Evolutionary conservation across 2,329 filamentous ascomycete species (phyloP), one percentile per base, ranked within the genome.

Genomic region (Rutstroemia sp.): DNA sequence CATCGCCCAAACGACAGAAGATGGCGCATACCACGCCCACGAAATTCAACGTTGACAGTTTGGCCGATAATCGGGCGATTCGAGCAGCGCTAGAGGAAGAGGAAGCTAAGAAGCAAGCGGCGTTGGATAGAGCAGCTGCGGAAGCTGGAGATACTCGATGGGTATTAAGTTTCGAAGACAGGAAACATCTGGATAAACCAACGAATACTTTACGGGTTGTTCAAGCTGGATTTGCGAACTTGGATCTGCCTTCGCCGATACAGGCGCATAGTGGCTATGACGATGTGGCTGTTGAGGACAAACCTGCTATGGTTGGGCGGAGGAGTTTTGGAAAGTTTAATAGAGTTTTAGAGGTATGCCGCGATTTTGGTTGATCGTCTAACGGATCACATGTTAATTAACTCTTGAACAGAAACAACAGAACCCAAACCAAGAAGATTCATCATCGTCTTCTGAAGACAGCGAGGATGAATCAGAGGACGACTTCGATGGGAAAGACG

Each of bases 91-190:
- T 87, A 14, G 81, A 82, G 5, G 80, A 82, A 36, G 84, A 88
- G 65, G 87, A 90, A 69, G 77, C 78, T 51, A 86, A 83, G 64
- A 79, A 82, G 8, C 78, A 82, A 66, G 76, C 78, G 58, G 76
- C 82, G 40, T 67, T 89, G 12, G 80, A 84, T 58, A 79, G 78
- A 63, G 81, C 83, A 59, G 81, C 82, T 8, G 77, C 79, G 17
- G 78, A 81, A 60, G 73, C 80, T 45, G 83, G 84, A 52, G 88
- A 92, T 69, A 86, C 86, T 17, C 84, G 85, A 68, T 92, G 88
- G 88, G 85, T 88, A 17, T 73, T 92, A 55, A 83, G 82, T 59
- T 77, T 82, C 52, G 73, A 75, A 48, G 71, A 77, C 39, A 63
- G 68, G 25, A 58, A 64, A 30, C 58, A 61, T 59, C 54, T 53